Evolutionary conservation across 768 basidiomycete species (phyloP).

Genomic region (Nidularia sp.): DNA sequence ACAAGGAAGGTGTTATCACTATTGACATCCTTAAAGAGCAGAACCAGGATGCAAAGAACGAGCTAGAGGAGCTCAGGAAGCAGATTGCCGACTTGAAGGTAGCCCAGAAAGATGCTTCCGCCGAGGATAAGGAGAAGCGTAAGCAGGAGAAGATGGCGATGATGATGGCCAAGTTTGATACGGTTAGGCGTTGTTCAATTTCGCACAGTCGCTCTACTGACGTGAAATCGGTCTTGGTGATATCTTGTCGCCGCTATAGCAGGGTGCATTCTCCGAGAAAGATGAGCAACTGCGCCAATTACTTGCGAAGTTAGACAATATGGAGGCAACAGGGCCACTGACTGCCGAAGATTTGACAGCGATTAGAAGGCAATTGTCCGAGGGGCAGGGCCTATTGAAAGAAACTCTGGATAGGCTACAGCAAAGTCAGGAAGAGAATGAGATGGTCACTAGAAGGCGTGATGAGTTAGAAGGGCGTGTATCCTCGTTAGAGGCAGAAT

Average conservation of each 20-base stretch:
- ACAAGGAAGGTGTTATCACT: slow-evolving; percentile 90
- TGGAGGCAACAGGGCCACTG: slow-evolving; percentile 65
- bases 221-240: neutral
- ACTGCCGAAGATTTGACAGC: slow-evolving; percentile 74
- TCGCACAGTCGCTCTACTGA: neutral
- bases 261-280: slow-evolving; percentile 94
- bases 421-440: slow-evolving; percentile 90
- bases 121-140: slow-evolving; percentile 97
- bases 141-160: slow-evolving; percentile 99
- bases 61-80: slow-evolving; percentile 87
- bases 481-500: slow-evolving; percentile 81
- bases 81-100: slow-evolving; percentile 74
- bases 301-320: slow-evolving; percentile 77
- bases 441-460: slow-evolving; percentile 73
- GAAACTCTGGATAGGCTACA: slow-evolving; percentile 89
- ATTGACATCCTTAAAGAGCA: slow-evolving; percentile 95
- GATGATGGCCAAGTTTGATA: slow-evolving; percentile 99
- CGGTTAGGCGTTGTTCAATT: slow-evolving; percentile 46
- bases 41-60: slow-evolving; percentile 78
- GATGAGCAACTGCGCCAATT: slow-evolving; percentile 88
- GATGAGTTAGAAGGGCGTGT: slow-evolving; percentile 88
- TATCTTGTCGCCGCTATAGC: slow-evolving; percentile 37
- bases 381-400: slow-evolving; percentile 79
- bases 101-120: slow-evolving; percentile 78
- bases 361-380: slow-evolving; percentile 85